phyloP scores from a whole-genome alignment of 331 rosid species.

The Malus hybrid region DNA sequence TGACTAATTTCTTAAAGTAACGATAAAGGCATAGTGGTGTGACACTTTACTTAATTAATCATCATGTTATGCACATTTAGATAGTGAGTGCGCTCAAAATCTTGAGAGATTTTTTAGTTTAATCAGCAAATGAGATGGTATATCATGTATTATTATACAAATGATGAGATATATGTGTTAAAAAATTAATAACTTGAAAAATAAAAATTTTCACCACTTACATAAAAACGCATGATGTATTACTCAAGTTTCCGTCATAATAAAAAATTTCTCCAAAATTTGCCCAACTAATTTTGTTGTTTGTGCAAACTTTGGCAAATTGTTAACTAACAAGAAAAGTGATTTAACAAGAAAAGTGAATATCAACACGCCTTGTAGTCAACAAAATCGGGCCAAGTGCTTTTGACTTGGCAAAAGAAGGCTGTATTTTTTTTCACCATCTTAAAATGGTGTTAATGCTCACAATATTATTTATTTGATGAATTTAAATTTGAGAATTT shows the following conservation, averaged over 20 bases:
- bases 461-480: too few species aligned
- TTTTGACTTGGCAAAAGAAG: background rate
- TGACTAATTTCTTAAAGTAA: slow-evolving; percentile 4
- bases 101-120: too few species aligned
- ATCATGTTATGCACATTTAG: background rate
- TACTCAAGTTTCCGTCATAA: accelerated
- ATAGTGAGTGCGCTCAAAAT: too few species aligned
- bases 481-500: too few species aligned
- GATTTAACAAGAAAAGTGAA: background rate
- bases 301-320: background rate
- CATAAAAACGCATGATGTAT: too few species aligned
- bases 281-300: background rate
- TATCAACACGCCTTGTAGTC: slow-evolving; percentile 14
- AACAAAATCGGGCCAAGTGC: slow-evolving; percentile 36
- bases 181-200: too few species aligned
- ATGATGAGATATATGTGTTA: accelerated
- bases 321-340: slow-evolving; percentile 18
- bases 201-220: too few species aligned
- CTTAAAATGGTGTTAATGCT: too few species aligned
- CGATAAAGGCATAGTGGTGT: background rate
- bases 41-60: slow-evolving; percentile 8
- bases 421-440: too few species aligned
- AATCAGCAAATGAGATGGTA: too few species aligned
- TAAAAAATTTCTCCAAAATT: background rate
- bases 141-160: accelerated